These are phyloP conservation scores for Phytophthora nicotianae DNA, from an alignment of 352 stramenopile genomes.

Conservation along the genomic window DNA sequence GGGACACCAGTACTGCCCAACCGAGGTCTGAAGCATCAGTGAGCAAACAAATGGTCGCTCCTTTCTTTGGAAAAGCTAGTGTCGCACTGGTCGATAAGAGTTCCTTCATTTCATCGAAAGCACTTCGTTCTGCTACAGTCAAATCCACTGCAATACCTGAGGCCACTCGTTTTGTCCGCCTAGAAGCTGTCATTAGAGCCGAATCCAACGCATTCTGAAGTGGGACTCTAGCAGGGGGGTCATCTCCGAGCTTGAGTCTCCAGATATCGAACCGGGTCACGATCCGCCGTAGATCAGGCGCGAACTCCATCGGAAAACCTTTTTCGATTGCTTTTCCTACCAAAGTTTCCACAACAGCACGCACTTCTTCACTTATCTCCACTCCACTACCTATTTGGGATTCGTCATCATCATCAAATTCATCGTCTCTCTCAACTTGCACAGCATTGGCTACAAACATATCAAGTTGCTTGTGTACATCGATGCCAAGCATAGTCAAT, in stretches of 20 bases:
- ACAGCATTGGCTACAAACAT: constrained; percentile 7
- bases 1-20: background rate
- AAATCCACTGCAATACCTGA: background rate
- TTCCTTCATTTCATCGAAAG: background rate
- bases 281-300: background rate
- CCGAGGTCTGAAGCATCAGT: background rate
- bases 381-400: background rate
- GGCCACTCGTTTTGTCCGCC: background rate
- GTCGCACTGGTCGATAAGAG: background rate
- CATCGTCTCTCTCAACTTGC: constrained; percentile 1
- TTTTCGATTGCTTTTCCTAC: background rate
- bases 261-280: background rate
- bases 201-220: background rate
- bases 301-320: background rate
- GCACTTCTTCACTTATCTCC: background rate
- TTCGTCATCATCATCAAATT: background rate
- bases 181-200: background rate
- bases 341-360: background rate
- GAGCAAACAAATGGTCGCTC: background rate
- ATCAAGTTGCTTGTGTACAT: background rate
- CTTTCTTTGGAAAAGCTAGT: background rate
- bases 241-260: background rate
- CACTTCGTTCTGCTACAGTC: background rate
- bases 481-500: constrained; percentile 10
- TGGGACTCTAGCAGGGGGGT: background rate